Base-by-base conservation (phyloP, 352 stramenopile species). In the Globisporangium ultimum region DNA sequence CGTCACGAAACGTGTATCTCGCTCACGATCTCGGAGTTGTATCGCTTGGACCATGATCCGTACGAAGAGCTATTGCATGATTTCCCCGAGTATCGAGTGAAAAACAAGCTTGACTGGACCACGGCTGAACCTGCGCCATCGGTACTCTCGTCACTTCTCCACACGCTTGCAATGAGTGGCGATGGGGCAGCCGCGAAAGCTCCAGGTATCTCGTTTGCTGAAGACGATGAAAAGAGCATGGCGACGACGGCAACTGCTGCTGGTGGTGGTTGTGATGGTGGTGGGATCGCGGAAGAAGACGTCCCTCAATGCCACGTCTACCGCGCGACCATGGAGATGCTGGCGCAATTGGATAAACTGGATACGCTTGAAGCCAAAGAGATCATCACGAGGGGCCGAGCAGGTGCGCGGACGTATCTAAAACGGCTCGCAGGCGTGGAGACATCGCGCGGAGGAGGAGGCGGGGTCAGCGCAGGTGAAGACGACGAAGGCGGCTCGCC, bases 1-100 rank as follows among this genome's bases (percentile, higher is more conserved):
- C 68, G 71, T 9, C 60, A 76, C n/a, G 79, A 88, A 21, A 93
- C 78, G 9, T 91, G 84, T 64, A 72, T 83, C 17, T 64, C 81
- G 8, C 50, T 90, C 10, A 74, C 64, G 0, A 71, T 78, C 10
- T 70, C 74, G 0, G 81, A 93, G 52, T 60, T 93, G 34, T 93
- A 90, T 51, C 76, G 83, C 4, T 64, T 93, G 5, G 78, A 91
- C 22, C 60, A 83, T 28, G 65, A 72, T 12, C 72, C 66, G 8
- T 91, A 89, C 46, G 80, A 91, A 41, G 69, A 71, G 36, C 40
- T 89, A 17, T 50, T 93, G 17, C 64, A 80, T 3, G 74, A 88
- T 21, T 93, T 87, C 10, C 81, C 84, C 0, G 76, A 90, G 51
- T 90, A 90, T 58, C 74, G 80, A 9, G 59, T 48, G 15, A 70